Evolutionary conservation across 1,284 basidiomycete species (phyloP).

Genomic region (Thelephora terrestris): DNA sequence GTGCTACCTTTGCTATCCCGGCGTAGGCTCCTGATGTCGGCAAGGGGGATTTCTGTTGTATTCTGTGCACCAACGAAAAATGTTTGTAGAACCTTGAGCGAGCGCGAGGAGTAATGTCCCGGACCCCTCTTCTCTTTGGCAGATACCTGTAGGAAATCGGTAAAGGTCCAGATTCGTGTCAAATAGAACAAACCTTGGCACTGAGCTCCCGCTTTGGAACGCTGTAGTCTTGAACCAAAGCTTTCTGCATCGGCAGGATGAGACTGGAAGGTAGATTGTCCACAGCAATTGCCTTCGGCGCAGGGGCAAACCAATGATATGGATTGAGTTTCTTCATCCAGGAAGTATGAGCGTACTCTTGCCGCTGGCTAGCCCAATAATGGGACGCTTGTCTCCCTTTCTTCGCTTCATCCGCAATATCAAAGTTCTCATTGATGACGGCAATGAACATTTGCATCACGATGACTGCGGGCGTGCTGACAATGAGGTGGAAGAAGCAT

Average conservation of each 20-base stretch:
- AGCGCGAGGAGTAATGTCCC: constrained; percentile 43
- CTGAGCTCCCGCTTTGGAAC: constrained; percentile 27
- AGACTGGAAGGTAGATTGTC: constrained; percentile 63
- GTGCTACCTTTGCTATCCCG: constrained; percentile 37
- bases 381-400: constrained; percentile 70
- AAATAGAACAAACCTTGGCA: constrained; percentile 4
- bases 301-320: constrained; percentile 72
- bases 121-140: constrained; percentile 15
- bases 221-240: constrained; percentile 54
- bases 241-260: constrained; percentile 69
- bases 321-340: constrained; percentile 84
- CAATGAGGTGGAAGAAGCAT: constrained; percentile 5
- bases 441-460: constrained; percentile 98
- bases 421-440: constrained; percentile 97
- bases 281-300: constrained; percentile 65
- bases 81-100: constrained; percentile 49
- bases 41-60: constrained; percentile 51
- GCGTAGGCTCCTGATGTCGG: constrained; percentile 38
- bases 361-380: constrained; percentile 50
- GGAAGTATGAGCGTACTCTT: constrained; percentile 38
- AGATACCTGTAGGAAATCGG: too few species aligned
- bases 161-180: too few species aligned
- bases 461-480: constrained; percentile 53
- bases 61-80: constrained; percentile 56
- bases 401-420: constrained; percentile 88